Base-by-base conservation (phyloP, 805 yeast genomes). In the Wickerhamomyces canadensis region DNA sequence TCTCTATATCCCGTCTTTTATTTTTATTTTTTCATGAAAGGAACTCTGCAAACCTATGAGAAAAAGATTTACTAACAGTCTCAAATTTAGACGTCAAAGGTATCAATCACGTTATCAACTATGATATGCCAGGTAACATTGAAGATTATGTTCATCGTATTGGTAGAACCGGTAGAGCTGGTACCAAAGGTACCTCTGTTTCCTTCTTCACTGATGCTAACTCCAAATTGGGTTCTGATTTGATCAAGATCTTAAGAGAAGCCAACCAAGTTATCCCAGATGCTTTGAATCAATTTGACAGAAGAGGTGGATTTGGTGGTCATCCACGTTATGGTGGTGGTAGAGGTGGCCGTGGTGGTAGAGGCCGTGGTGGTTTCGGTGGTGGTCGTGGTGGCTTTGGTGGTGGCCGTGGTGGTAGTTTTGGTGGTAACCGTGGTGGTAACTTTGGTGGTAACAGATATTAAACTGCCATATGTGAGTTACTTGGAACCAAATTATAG, bases 141-240 rank as follows among this genome's bases (percentile, higher is more conserved):
- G 98, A 93, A 74, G 98, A 93, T 70, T 91, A 91, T 64, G 97
- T 91, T 47, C 98, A 91, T 66, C 80, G 98, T 72, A 93, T 91
- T 60, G 98, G 98, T 66, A 89, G 58, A 50, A 53, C 98, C 48
- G 98, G 98, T 64, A 87, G 98, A 78, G 98, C 97, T 51, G 98
- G 98, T 64, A 80, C 88, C 45, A 73, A 74, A 45, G 98, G 98
- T 76, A 89, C 93, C 45, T 97, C 98, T 38, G 78, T 88, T 49
- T 86, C 98, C 8, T 78, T 91, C 64, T 93, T 93, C 76, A 87
- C 97, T 42, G 84, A 78, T 48, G 89, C 73, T 49, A 86, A 88
- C 72, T 70, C 86, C 53, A 78, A 83, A 68, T 76, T 88, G 65
- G 97, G 98, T 52, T 84, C 85, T 55, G 93, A 87, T 56, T 75